Evolutionary conservation across 2,329 filamentous ascomycete genomes (phyloP).

Genomic region (Gaeumannomyces tritici): DNA sequence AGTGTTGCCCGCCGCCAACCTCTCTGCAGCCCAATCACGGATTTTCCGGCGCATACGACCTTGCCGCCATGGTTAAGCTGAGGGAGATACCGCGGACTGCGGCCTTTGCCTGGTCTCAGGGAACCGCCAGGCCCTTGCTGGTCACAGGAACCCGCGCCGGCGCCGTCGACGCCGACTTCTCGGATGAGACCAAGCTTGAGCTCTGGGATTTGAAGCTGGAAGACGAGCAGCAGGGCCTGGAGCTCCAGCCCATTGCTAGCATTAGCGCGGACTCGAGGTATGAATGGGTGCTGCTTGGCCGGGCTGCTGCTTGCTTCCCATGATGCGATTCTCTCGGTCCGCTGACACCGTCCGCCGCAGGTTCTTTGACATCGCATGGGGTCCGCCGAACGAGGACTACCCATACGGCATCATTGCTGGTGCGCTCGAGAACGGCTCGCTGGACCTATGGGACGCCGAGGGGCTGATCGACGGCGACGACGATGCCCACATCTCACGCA

Average conservation of each 20-base stretch:
- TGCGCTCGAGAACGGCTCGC: conserved; percentile 85
- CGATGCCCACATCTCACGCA: conserved; percentile 77
- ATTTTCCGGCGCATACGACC: neutral
- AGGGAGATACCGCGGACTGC: conserved; percentile 95
- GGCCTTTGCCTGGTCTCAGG: conserved; percentile 93
- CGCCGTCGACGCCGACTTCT: conserved; percentile 94
- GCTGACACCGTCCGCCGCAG: conserved; percentile 32
- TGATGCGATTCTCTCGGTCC: conserved; percentile 3
- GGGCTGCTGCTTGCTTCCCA: no score
- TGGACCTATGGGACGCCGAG: conserved; percentile 88
- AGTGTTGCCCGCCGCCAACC: no score
- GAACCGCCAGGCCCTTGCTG: conserved; percentile 66
- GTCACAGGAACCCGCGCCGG: conserved; percentile 92
- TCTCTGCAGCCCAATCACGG: no score
- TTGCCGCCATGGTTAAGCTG: conserved; percentile 73
- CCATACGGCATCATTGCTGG: conserved; percentile 87
- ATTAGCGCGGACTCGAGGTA: conserved; percentile 87
- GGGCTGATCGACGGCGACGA: conserved; percentile 47
- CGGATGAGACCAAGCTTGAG: conserved; percentile 91
- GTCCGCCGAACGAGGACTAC: conserved; percentile 67
- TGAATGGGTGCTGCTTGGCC: conserved; percentile 1
- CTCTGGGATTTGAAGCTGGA: conserved; percentile 90
- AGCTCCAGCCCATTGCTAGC: conserved; percentile 77
- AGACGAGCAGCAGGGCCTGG: conserved; percentile 62
- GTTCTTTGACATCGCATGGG: conserved; percentile 97